Percentiles rank a stretch among this genome's conserved stretches.
Conservation (phyloP, 345 rosid species). For the Draba incana region DNA sequence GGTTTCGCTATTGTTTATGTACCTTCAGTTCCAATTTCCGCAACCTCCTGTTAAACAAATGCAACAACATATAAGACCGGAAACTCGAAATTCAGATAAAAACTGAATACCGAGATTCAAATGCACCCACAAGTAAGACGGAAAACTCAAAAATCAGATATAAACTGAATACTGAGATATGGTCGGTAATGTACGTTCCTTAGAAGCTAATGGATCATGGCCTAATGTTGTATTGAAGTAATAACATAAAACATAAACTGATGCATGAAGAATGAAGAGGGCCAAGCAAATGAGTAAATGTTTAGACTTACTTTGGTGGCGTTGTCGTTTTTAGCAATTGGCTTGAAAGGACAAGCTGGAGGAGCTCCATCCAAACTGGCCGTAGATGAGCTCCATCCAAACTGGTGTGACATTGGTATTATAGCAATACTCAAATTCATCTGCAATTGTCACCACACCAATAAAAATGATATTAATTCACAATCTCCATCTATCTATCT, state of each 20-base stretch:
- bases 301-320: slow-evolving; percentile 51
- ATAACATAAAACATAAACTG: too few relatives aligned
- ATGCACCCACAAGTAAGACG: neutral
- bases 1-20: slow-evolving; percentile 35
- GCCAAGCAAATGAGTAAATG: neutral
- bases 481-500: slow-evolving; percentile 5
- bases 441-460: slow-evolving; percentile 45
- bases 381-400: slow-evolving; percentile 83
- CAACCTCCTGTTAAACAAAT: slow-evolving; percentile 27
- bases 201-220: too few relatives aligned
- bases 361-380: slow-evolving; percentile 82
- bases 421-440: slow-evolving; percentile 95
- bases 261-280: neutral
- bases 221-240: too few relatives aligned
- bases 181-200: too few relatives aligned
- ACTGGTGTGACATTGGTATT: slow-evolving; percentile 95
- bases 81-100: too few relatives aligned
- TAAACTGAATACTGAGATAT: too few relatives aligned
- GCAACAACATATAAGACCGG: too few relatives aligned
- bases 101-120: neutral
- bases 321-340: slow-evolving; percentile 46
- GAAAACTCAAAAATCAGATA: slow-evolving; percentile 1
- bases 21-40: slow-evolving; percentile 30
- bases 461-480: neutral
- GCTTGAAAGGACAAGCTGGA: slow-evolving; percentile 85